These are phyloP conservation scores for Dendrostoma leiphaemia DNA, from an alignment of 2,329 filamentous ascomycete genomes.

Conservation along the genomic window DNA sequence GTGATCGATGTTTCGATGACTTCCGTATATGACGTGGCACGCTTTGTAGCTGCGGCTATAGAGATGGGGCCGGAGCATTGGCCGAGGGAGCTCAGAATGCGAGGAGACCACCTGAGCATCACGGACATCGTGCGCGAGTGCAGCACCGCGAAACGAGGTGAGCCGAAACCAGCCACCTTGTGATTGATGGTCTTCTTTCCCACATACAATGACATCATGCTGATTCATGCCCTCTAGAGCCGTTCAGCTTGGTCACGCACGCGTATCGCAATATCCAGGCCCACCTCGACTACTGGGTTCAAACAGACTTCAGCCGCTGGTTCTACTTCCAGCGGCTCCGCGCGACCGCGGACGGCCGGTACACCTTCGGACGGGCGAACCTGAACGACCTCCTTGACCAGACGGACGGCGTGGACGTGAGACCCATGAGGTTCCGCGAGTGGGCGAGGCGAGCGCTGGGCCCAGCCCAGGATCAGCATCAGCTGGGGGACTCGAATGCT, in stretches of 20 bases:
- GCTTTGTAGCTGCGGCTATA: constrained; percentile 68
- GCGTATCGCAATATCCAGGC: constrained; percentile 40
- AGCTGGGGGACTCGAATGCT: constrained; percentile 2
- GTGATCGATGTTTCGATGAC: constrained; percentile 63
- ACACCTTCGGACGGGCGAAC: constrained; percentile 60
- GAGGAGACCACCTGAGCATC: constrained; percentile 63
- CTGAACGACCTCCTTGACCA: constrained; percentile 51
- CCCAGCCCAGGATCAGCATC: constrained; percentile 3
- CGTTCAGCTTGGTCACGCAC: constrained; percentile 36
- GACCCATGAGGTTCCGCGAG: constrained; percentile 48
- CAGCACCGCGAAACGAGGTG: constrained; percentile 48
- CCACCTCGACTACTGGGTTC: constrained; percentile 40
- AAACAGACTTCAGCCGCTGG: constrained; percentile 48
- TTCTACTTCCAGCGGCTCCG: constrained; percentile 60
- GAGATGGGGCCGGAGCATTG: constrained; percentile 60
- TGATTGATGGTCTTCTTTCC: too few relatives aligned
- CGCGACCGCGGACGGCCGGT: constrained; percentile 66
- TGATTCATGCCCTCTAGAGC: constrained; percentile 27
- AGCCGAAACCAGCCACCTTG: constrained; percentile 23
- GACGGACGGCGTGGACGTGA: constrained; percentile 37
- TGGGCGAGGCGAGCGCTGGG: constrained; percentile 54
- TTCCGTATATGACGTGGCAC: constrained; percentile 66
- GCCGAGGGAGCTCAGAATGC: constrained; percentile 68
- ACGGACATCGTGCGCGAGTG: constrained; percentile 54
- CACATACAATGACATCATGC: constrained; percentile 24